These are phyloP conservation scores for Yarrowia sp. DNA, from an alignment of 805 yeast genomes.

Conservation along the genomic window DNA sequence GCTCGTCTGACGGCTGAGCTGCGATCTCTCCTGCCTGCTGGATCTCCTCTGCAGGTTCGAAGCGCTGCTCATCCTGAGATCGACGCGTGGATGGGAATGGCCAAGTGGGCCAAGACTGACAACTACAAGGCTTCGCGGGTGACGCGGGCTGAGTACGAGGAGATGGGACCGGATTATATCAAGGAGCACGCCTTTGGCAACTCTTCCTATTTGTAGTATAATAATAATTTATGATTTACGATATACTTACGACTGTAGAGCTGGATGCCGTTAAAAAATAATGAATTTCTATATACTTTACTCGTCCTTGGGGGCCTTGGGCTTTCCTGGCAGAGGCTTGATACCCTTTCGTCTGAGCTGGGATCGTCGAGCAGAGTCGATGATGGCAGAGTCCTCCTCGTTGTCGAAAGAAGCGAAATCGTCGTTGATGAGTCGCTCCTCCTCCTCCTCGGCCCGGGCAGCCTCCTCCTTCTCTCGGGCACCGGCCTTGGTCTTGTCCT, in stretches of 20 bases:
- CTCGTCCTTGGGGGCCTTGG: not conserved
- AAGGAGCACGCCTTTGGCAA: conserved; percentile 84
- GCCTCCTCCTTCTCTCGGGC: conserved; percentile 79
- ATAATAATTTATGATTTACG: not conserved
- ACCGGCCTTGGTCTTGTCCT: conserved; percentile 81
- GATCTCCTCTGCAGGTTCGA: conserved; percentile 57
- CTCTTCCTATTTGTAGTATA: conserved; percentile 28
- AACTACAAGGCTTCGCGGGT: conserved; percentile 51
- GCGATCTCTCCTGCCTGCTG: conserved; percentile 66
- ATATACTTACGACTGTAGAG: not conserved
- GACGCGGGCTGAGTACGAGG: conserved; percentile 74
- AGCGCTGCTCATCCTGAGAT: conserved; percentile 63
- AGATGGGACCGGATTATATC: conserved; percentile 84
- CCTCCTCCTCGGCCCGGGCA: conserved; percentile 67
- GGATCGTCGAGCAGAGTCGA: conserved; percentile 52
- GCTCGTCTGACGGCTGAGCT: conserved; percentile 70
- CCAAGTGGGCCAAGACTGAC: conserved; percentile 60
- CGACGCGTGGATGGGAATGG: conserved; percentile 96
- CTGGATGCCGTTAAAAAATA: not conserved
- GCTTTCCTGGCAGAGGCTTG: conserved; percentile 31
- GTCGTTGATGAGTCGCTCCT: conserved; percentile 73
- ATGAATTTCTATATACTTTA: conserved; percentile 7
- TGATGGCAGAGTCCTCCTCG: conserved; percentile 69
- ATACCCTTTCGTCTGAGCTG: conserved; percentile 39
- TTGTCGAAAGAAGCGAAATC: conserved; percentile 84